Base-by-base conservation (phyloP, 768 basidiomycete genomes). In the Rhodotorula kratochvilovae region DNA sequence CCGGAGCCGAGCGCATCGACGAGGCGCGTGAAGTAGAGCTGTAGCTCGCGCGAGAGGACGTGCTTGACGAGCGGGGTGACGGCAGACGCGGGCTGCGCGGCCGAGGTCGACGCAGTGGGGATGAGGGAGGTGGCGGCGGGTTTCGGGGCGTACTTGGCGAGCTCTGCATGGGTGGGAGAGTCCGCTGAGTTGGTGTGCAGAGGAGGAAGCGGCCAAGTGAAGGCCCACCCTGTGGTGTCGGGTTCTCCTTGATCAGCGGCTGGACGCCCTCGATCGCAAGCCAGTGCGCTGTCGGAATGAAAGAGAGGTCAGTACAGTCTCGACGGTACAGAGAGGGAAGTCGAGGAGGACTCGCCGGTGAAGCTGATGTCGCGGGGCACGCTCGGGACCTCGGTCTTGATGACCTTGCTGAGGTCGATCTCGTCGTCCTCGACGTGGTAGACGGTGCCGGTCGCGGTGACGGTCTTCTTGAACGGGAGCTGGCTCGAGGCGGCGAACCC, bases 351-450 rank as follows among this genome's bases (percentile, higher is more conserved):
- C 78, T 42, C 31, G 77, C 79, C 79, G 0, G 88, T 89, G 89
- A 91, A 94, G 75, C 84, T 87, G 66, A 90, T 87, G 53, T 88
- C 89, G 76, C 89, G 88, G 0, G 92, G 91, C 15, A 93, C 81
- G 3, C 85, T 83, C 46, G 92, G 87, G 80, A 92, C 89, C 79
- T 92, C 91, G 77, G 91, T 90, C 65, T 90, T 86, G 53, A 97
- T 81, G 17, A 93, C 87, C 63, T 88, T 90, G 78, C 94, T 91
- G 77, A 99, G 92, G 81, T 98, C 96, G 59, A 99, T 89, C 81
- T 98, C 96, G 76, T 97, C 93, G 79, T 99, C 96, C 70, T 96
- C 92, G 27, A 95, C 87, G 77, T 92, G 92, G 82, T 92, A 97
- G 7, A 98, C 89, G 5, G 90, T 82, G 1, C 89, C 90, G 11